Percentiles rank a stretch among this genome's conserved stretches.
phyloP scores from a whole-genome alignment of 1,284 basidiomycete species.

The Anthracocystis setariae region DNA sequence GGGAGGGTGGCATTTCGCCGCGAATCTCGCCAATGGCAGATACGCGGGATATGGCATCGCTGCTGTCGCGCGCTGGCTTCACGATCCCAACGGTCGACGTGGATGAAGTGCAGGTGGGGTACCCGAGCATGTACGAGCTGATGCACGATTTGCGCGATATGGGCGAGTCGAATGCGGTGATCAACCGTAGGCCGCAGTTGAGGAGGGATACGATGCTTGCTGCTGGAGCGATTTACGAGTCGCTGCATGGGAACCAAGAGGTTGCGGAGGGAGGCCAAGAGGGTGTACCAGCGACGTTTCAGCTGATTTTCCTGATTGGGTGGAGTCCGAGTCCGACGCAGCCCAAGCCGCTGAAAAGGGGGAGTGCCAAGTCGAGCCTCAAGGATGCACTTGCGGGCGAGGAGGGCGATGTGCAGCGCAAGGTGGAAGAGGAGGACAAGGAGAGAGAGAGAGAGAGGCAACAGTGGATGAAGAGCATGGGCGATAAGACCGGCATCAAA shows the following conservation, averaged over 20 bases:
- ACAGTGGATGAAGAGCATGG: slow-evolving; percentile 37
- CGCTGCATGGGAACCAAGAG: slow-evolving; percentile 70
- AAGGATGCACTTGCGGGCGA: slow-evolving; percentile 72
- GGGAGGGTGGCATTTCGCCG: slow-evolving; percentile 94
- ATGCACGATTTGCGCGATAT: slow-evolving; percentile 91
- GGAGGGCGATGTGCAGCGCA: slow-evolving; percentile 29
- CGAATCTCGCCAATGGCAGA: slow-evolving; percentile 97
- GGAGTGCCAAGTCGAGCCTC: slow-evolving; percentile 81
- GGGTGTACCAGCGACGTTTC: slow-evolving; percentile 93
- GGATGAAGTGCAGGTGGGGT: slow-evolving; percentile 89
- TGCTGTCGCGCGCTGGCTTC: slow-evolving; percentile 88
- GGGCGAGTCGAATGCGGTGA: slow-evolving; percentile 93
- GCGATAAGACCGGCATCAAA: slow-evolving; percentile 11
- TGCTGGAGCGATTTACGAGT: slow-evolving; percentile 91
- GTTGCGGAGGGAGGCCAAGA: slow-evolving; percentile 9
- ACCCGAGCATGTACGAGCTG: slow-evolving; percentile 96
- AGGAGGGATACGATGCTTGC: slow-evolving; percentile 88
- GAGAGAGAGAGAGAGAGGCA: slow-evolving; percentile 20
- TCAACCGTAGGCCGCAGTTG: slow-evolving; percentile 74
- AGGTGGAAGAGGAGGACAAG: slow-evolving; percentile 21
- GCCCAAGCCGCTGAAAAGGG: slow-evolving; percentile 84
- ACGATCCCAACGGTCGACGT: slow-evolving; percentile 92
- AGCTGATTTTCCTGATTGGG: slow-evolving; percentile 98
- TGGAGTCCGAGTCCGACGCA: slow-evolving; percentile 92
- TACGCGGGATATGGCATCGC: slow-evolving; percentile 75